Percentiles rank a stretch among this genome's conserved stretches.
These are phyloP conservation scores for Tolypocladium tundrense DNA, from an alignment of 2,329 filamentous ascomycete species.

Conservation along the genomic window DNA sequence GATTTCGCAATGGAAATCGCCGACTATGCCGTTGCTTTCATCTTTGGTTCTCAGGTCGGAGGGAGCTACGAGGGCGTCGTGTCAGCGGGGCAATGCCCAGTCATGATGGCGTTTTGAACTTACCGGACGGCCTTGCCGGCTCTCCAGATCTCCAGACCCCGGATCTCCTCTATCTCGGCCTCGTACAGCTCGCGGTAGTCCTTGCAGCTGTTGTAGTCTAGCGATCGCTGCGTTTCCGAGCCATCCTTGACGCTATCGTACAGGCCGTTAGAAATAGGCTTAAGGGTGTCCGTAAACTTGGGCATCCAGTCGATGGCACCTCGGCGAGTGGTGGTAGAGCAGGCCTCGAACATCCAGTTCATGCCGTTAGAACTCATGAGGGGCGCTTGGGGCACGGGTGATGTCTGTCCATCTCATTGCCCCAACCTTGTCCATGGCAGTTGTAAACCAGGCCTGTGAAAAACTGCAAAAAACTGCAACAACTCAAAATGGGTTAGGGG, in stretches of 20 bases:
- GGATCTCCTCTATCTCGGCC: constrained; percentile 98
- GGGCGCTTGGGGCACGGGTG: too few relatives aligned
- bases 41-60: constrained; percentile 81
- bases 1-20: too few relatives aligned
- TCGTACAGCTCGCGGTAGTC: constrained; percentile 98
- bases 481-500: too few relatives aligned
- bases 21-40: constrained; percentile 27
- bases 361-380: too few relatives aligned
- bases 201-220: constrained; percentile 91
- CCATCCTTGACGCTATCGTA: constrained; percentile 90
- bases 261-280: constrained; percentile 96
- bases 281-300: too few relatives aligned
- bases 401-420: too few relatives aligned
- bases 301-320: too few relatives aligned
- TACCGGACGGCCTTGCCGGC: constrained; percentile 94
- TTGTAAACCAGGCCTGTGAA: too few relatives aligned
- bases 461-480: too few relatives aligned
- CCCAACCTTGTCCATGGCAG: too few relatives aligned
- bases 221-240: constrained; percentile 87
- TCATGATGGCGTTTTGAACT: constrained; percentile 15
- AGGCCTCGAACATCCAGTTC: too few relatives aligned
- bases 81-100: neutral
- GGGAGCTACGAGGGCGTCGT: constrained; percentile 37
- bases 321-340: too few relatives aligned
- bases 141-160: constrained; percentile 96